These are phyloP conservation scores for Penicillium malachiteum DNA, from an alignment of 495 filamentous ascomycete genomes.

Conservation along the genomic window DNA sequence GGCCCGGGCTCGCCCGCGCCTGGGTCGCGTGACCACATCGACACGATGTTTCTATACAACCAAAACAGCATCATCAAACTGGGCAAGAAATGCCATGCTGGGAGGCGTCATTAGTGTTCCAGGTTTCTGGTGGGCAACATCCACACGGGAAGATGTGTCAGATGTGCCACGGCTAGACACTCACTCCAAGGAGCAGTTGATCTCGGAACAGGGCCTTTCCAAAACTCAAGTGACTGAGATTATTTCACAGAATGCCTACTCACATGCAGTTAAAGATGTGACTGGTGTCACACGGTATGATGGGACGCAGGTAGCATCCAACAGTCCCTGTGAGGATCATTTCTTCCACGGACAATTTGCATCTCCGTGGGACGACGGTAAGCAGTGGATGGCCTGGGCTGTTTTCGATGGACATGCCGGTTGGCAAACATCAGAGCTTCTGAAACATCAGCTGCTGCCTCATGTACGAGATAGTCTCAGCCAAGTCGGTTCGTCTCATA, in stretches of 20 bases:
- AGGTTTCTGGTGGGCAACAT: conserved; percentile 24
- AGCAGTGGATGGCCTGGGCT: conserved; percentile 48
- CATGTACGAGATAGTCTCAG: conserved; percentile 37
- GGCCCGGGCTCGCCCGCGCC: conserved; percentile 12
- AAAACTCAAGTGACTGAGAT: conserved; percentile 26
- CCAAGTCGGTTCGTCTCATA: conserved; percentile 16
- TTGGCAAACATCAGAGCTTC: conserved; percentile 40
- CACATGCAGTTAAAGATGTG: conserved; percentile 24
- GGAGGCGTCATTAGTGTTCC: conserved; percentile 17
- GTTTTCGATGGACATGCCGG: conserved; percentile 55
- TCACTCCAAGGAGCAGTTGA: conserved; percentile 13
- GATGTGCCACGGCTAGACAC: conserved; percentile 17
- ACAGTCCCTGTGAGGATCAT: conserved; percentile 47
- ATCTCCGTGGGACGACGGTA: conserved; percentile 32
- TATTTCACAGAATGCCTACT: conserved; percentile 30
- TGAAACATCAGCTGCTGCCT: conserved; percentile 40
- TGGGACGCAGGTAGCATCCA: conserved; percentile 45
- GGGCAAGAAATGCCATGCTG: conserved; percentile 7
- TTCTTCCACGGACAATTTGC: conserved; percentile 45
- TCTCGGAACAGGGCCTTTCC: conserved; percentile 14
- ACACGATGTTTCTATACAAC: conserved; percentile 16
- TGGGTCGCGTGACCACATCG: conserved; percentile 13
- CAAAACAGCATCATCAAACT: conserved; percentile 12
- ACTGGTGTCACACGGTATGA: conserved; percentile 43
- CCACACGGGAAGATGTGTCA: conserved; percentile 14